phyloP scores from a whole-genome alignment of 257 asterid species.

The Solanum tacnaense region DNA sequence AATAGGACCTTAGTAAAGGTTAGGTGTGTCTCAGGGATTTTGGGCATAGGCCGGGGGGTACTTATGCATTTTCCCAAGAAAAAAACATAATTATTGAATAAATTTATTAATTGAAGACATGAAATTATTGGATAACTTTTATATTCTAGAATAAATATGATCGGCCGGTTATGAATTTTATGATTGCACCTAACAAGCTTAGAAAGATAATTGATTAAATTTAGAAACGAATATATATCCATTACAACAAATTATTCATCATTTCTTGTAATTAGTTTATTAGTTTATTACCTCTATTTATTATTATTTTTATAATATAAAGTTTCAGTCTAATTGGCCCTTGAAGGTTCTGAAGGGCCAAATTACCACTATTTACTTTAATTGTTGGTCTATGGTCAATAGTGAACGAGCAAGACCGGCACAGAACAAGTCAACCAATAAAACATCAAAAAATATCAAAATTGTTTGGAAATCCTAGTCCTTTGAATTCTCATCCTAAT shows the following conservation, averaged over 20 bases:
- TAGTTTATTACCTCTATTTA: neutral
- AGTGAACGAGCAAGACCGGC: neutral
- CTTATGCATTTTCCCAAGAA: too few species aligned
- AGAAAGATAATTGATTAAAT: neutral
- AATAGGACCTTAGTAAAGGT: too few species aligned
- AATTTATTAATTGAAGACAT: neutral
- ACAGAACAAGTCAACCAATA: neutral
- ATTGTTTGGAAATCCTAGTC: neutral
- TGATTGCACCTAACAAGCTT: neutral
- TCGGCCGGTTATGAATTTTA: neutral
- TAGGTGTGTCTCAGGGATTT: too few species aligned
- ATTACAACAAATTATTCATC: neutral
- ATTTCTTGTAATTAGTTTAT: neutral
- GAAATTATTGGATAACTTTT: neutral
- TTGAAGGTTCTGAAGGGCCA: neutral
- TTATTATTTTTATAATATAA: neutral
- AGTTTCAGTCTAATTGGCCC: neutral
- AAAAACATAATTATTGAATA: neutral
- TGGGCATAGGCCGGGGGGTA: too few species aligned
- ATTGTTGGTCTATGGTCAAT: neutral
- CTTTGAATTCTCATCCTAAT: neutral
- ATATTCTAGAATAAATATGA: neutral
- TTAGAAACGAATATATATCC: neutral
- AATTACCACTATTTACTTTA: neutral
- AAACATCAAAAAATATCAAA: neutral